Evolutionary conservation across 257 asterid genomes (phyloP).

Genomic region (Petunia axillaris): DNA sequence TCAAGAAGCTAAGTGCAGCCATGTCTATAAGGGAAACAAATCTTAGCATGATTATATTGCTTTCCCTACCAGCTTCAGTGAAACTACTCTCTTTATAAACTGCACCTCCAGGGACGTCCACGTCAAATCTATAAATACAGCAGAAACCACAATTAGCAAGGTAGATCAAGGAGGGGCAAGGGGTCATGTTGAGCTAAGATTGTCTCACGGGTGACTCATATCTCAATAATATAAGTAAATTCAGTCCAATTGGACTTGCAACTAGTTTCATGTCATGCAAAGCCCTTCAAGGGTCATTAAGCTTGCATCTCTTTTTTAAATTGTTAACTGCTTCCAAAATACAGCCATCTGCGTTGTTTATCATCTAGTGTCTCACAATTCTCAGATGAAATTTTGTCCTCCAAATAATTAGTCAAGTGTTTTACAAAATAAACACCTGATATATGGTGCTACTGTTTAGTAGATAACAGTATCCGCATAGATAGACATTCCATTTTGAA

Average conservation of each 20-base stretch:
- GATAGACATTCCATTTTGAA: not conserved
- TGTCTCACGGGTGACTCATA: not conserved
- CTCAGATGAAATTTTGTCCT: not conserved
- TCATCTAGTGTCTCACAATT: not conserved
- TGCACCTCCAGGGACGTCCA: conserved; percentile 96
- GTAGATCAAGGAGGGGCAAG: not conserved
- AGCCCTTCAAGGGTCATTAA: not conserved
- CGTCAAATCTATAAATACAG: conserved; percentile 63
- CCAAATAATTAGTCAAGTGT: not conserved
- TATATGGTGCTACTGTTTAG: not conserved
- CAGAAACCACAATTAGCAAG: conserved; percentile 10
- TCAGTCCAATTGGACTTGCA: not conserved
- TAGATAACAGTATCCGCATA: not conserved
- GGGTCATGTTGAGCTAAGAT: not conserved
- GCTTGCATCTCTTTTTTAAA: not conserved
- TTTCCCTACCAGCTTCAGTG: conserved; percentile 68
- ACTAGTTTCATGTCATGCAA: not conserved
- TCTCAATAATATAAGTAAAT: not conserved
- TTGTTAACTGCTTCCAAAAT: not conserved
- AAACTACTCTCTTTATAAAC: conserved; percentile 95
- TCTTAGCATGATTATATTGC: not conserved
- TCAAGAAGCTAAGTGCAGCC: not conserved
- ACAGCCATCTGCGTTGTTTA: not conserved
- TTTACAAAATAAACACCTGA: not conserved
- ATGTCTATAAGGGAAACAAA: not conserved